Conservation (phyloP, 805 yeast species). For the Candida methanosorbosa region DNA sequence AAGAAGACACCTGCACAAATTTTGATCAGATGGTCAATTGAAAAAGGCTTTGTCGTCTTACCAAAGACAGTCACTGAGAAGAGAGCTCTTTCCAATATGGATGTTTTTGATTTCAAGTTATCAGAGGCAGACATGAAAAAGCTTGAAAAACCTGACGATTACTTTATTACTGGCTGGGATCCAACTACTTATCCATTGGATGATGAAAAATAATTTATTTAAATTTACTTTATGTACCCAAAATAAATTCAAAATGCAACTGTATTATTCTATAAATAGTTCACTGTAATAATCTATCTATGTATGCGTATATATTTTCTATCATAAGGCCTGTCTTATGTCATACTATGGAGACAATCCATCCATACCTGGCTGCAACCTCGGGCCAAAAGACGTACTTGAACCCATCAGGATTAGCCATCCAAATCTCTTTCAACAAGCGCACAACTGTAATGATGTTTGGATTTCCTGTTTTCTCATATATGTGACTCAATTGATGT, state of each 20-base stretch:
- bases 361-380: constrained; percentile 3
- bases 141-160: constrained; percentile 2
- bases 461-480: constrained; percentile 4
- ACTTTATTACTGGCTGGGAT: constrained; percentile 12
- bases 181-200: constrained; percentile 15
- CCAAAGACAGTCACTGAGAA: constrained; percentile 25
- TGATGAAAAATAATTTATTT: too few relatives aligned
- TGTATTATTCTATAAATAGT: too few relatives aligned
- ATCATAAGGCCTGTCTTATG: too few relatives aligned
- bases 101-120: constrained; percentile 32
- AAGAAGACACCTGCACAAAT: constrained; percentile 47
- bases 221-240: too few relatives aligned
- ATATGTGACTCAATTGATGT: constrained; percentile 4
- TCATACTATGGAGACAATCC: constrained; percentile 2
- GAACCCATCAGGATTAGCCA: constrained; percentile 7
- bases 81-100: constrained; percentile 34
- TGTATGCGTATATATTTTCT: too few relatives aligned
- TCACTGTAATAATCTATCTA: too few relatives aligned
- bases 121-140: constrained; percentile 26
- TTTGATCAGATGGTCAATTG: constrained; percentile 58
- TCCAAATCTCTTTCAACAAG: constrained; percentile 6
- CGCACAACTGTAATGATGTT: not conserved
- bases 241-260: too few relatives aligned
- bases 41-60: constrained; percentile 44
- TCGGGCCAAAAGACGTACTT: constrained; percentile 9